Evolutionary conservation across 2,329 filamentous ascomycete genomes (phyloP).

Genomic region (Rhinocladiella similis): DNA sequence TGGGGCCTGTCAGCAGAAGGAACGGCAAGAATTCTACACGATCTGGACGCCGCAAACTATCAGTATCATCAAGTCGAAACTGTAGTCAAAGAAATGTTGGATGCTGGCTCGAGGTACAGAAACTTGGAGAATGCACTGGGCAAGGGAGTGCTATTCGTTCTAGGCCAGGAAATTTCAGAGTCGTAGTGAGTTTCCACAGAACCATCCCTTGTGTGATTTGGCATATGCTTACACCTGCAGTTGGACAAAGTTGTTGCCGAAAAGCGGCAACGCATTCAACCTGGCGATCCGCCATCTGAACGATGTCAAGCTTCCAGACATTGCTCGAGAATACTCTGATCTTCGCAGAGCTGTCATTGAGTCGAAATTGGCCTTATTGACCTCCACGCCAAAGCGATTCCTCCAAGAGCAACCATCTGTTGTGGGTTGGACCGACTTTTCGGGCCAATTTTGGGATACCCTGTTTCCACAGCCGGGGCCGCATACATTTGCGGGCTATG

Average conservation of each 20-base stretch:
- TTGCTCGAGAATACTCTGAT: neutral
- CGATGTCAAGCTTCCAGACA: neutral
- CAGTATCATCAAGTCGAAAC: neutral
- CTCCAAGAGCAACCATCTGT: too few relatives aligned
- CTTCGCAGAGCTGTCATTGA: slow-evolving; percentile 6
- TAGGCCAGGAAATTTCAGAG: slow-evolving; percentile 3
- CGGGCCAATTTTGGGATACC: too few relatives aligned
- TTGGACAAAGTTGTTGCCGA: slow-evolving; percentile 13
- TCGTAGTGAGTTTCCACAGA: slow-evolving; percentile 1
- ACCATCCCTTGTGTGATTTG: too few relatives aligned
- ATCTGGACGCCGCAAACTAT: neutral
- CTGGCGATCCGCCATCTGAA: slow-evolving; percentile 3
- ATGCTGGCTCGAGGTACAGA: slow-evolving; percentile 2
- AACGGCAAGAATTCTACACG: neutral
- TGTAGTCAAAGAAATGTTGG: slow-evolving; percentile 7
- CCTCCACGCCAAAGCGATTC: too few relatives aligned
- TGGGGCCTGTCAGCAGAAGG: neutral
- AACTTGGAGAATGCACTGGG: slow-evolving; percentile 6
- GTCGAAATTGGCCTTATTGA: neutral
- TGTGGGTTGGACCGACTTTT: too few relatives aligned
- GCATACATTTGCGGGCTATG: too few relatives aligned
- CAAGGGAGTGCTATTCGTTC: neutral
- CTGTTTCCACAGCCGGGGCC: too few relatives aligned
- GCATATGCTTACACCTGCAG: slow-evolving; percentile 5
- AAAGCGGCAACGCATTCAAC: neutral